Base-by-base conservation (phyloP, 1,139 yeast species). In the Protomyces gravidus region DNA sequence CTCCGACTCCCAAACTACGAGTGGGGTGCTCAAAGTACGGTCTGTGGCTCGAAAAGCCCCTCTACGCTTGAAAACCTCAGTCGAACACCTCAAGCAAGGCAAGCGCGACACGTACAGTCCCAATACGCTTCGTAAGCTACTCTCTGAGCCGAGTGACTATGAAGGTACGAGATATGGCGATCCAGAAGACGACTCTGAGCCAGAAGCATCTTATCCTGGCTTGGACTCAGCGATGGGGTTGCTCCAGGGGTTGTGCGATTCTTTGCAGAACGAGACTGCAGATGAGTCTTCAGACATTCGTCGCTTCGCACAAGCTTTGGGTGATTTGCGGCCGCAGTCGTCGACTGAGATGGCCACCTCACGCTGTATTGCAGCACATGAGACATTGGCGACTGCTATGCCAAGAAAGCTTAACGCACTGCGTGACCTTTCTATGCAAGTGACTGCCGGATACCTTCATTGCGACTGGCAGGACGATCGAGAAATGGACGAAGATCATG, bases 21-120 rank as follows among this genome's bases (percentile, higher is more conserved):
- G 13, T 2, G 32, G 5, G 9, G 13, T 1, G 7, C 32, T 28
- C 32, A 28, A 9, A 13, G 2, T 28, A 13, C 32, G 32, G 7
- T 13, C 32, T 9, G 13, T 13, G 7, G 1, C 2, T 9, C 32
- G 13, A 28, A 9, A 9, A 28, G 13, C 7, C 32, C 11, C 17
- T 23, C 17, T 36, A 11, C 42, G 42, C 7, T 17, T 36, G 17
- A 19, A 23, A n/a, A 36, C 42, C 5, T 36, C 42, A 9, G 1
- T 36, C 6, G 42, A 36, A 1, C n/a, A 3, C 11, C 19, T 36
- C 21, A 36, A 9, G 17, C 42, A 36, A 2, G 21, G 19, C 19
- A 36, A 36, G 19, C 42, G 42, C 42, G 42, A 36, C 23, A 36
- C 42, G 42, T 23, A 36, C 21, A 36, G 42, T 36, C 42, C 42